Base-by-base conservation (phyloP, 139 green algal species). In the Chlamydomonas schloesseri region DNA sequence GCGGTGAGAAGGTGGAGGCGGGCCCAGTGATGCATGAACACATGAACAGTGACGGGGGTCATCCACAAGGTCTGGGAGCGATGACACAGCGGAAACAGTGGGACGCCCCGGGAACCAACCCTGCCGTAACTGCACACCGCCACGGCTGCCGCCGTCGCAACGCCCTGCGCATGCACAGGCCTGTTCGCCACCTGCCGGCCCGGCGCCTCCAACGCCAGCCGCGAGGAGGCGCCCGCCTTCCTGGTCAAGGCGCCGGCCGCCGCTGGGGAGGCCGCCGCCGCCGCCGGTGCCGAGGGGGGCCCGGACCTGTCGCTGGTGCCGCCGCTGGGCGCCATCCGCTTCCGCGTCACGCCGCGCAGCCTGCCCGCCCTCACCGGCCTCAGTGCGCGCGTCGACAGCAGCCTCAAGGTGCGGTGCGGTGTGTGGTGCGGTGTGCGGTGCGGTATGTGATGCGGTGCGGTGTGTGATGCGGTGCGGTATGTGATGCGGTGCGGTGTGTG, bases 121-220 rank as follows among this genome's bases (percentile, higher is more conserved):
- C n/a, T n/a, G n/a, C n/a, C n/a, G n/a, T n/a, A n/a, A n/a, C n/a
- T n/a, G n/a, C n/a, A n/a, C n/a, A n/a, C n/a, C n/a, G n/a, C n/a
- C n/a, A n/a, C n/a, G n/a, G n/a, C n/a, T n/a, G n/a, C n/a, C n/a
- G n/a, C n/a, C n/a, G n/a, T n/a, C n/a, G n/a, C n/a, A n/a, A n/a
- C n/a, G n/a, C n/a, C n/a, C n/a, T n/a, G n/a, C n/a, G n/a, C n/a
- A n/a, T n/a, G 17, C 15, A 0, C 90, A 92, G 95, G 95, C 29
- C 85, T 97, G 21, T 97, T 97, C 79, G 82, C 86, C 57, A 90
- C 87, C 34, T 93, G 89, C 0, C 83, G 83, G 0, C 94, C 94
- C 0, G 58, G 71, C 34, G 88, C 86, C 65, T 57, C 64, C 31
- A 69, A 67, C 34, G 89, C 77, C 17, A 75, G 71, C 15, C 69